A percentile compares a stretch with the other conserved stretches of the same genome.
These are phyloP conservation scores for Miamiensis avidus DNA, from an alignment of 169 alveolate species.

Conservation along the genomic window DNA sequence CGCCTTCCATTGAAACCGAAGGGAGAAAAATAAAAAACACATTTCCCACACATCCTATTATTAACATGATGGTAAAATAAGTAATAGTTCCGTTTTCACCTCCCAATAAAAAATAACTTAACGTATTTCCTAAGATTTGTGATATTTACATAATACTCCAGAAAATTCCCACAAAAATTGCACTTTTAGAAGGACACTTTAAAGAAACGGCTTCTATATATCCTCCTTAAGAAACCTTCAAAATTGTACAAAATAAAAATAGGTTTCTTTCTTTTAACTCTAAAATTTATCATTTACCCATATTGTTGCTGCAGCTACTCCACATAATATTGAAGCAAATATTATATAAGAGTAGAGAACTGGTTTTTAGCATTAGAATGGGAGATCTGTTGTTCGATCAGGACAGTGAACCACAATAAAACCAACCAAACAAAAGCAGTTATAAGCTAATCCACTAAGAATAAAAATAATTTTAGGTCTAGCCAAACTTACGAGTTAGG, in stretches of 20 bases:
- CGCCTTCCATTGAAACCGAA: not conserved
- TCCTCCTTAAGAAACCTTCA: not conserved
- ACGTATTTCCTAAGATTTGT: not conserved
- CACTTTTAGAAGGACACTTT: not conserved
- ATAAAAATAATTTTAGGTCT: no score
- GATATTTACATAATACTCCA: not conserved
- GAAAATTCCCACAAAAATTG: not conserved
- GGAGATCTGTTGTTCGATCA: not conserved
- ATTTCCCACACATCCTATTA: not conserved
- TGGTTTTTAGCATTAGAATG: not conserved
- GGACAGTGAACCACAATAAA: not conserved
- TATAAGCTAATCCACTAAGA: not conserved
- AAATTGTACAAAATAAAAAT: no score
- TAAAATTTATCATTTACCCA: not conserved
- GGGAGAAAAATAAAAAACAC: not conserved
- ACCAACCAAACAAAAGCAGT: not conserved
- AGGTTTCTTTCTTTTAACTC: not conserved
- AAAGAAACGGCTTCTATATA: not conserved
- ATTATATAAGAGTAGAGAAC: not conserved
- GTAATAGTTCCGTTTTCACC: not conserved
- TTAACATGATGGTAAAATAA: not conserved
- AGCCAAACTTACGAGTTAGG: not conserved
- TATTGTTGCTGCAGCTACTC: not conserved
- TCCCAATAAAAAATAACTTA: not conserved
- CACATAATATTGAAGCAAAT: not conserved